Percentiles rank a stretch among this genome's conserved stretches.
These are phyloP conservation scores for Corchorus olitorius DNA, from an alignment of 345 rosid genomes.

Conservation along the genomic window DNA sequence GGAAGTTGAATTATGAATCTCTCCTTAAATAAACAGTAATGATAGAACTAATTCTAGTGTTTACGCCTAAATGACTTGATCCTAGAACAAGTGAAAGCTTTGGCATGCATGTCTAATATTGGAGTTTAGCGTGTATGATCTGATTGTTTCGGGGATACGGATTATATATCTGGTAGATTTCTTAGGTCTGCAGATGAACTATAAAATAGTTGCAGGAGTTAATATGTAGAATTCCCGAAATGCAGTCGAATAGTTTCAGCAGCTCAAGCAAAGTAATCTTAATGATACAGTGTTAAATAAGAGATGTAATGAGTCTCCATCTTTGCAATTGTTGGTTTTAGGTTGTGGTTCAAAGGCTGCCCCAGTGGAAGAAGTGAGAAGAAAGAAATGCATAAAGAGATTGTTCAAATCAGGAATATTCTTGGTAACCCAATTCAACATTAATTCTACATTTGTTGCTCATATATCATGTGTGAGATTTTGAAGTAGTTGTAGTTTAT, in stretches of 20 bases:
- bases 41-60: not conserved
- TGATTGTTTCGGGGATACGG: not conserved
- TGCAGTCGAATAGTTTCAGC: not conserved
- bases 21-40: not conserved
- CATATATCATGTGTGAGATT: not conserved
- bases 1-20: not conserved
- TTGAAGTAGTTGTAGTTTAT: not conserved
- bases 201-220: not conserved
- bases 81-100: not conserved
- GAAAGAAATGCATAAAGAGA: not conserved
- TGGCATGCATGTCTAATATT: not conserved
- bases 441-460: not conserved
- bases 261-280: not conserved
- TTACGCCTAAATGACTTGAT: not conserved
- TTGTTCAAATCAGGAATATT: not conserved
- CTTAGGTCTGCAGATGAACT: not conserved
- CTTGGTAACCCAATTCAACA: constrained; percentile 9
- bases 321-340: constrained; percentile 27
- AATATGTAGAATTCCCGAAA: not conserved
- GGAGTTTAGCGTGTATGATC: not conserved
- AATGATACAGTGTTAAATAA: not conserved
- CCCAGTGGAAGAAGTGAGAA: constrained; percentile 85
- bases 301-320: not conserved
- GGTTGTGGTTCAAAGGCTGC: constrained; percentile 85
- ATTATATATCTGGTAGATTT: not conserved